phyloP scores from a whole-genome alignment of 1,139 yeast species.

The Trichomonascaceae sp. region DNA sequence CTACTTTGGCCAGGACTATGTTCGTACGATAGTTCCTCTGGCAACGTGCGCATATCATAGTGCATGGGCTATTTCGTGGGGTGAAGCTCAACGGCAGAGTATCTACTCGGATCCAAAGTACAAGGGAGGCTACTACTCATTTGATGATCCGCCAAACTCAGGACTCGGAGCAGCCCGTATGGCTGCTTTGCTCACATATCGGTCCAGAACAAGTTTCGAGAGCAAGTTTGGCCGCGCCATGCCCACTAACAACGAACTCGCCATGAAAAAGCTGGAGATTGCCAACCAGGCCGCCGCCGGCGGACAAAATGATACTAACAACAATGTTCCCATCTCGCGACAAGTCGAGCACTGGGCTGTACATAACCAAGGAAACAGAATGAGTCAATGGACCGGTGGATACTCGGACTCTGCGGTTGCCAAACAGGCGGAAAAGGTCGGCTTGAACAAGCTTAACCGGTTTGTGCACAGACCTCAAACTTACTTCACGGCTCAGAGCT shows the following conservation, averaged over 20 bases:
- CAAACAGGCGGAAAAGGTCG: background rate
- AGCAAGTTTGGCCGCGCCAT: slow-evolving; percentile 72
- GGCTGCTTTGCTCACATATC: slow-evolving; percentile 87
- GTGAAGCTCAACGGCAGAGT: slow-evolving; percentile 94
- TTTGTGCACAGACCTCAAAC: slow-evolving; percentile 52
- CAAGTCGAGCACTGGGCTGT: slow-evolving; percentile 46
- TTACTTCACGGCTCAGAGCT: slow-evolving; percentile 88
- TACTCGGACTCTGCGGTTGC: background rate
- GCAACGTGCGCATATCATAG: slow-evolving; percentile 93
- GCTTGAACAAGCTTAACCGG: slow-evolving; percentile 1
- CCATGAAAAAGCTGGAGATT: slow-evolving; percentile 24
- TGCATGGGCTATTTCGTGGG: slow-evolving; percentile 99
- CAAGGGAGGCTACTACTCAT: slow-evolving; percentile 69
- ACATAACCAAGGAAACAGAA: slow-evolving; percentile 45
- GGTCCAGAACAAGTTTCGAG: slow-evolving; percentile 88
- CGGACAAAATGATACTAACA: slow-evolving; percentile 22
- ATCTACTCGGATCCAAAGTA: slow-evolving; percentile 91
- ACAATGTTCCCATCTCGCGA: slow-evolving; percentile 26
- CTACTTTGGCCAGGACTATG: slow-evolving; percentile 58
- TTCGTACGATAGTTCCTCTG: slow-evolving; percentile 60
- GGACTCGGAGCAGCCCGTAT: slow-evolving; percentile 95
- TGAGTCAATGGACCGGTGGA: slow-evolving; percentile 11
- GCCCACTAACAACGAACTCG: slow-evolving; percentile 43
- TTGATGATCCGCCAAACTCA: slow-evolving; percentile 64
- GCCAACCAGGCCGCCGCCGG: slow-evolving; percentile 7